phyloP scores from a whole-genome alignment of 2,329 filamentous ascomycete species.

The Pseudogymnoascus sp. region DNA sequence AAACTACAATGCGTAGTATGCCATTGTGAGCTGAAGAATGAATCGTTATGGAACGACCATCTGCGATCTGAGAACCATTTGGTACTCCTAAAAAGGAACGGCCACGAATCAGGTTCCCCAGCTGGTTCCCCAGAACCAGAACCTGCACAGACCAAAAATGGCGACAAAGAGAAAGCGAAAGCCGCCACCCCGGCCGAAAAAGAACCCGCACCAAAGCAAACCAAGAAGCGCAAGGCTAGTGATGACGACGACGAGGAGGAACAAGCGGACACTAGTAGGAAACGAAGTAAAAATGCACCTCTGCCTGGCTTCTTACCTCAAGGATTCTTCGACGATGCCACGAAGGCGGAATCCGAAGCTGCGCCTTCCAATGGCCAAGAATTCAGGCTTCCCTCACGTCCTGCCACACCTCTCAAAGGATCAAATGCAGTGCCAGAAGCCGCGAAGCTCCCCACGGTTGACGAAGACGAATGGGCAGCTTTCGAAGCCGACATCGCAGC shows the following conservation, averaged over 20 bases:
- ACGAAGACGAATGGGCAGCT: slow-evolving; percentile 79
- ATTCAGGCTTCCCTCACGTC: slow-evolving; percentile 55
- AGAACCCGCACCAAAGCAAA: neutral
- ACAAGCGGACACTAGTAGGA: slow-evolving; percentile 31
- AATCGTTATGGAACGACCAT: slow-evolving; percentile 60
- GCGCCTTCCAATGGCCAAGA: slow-evolving; percentile 39
- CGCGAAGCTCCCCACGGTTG: slow-evolving; percentile 34
- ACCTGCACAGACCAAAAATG: neutral
- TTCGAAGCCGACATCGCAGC: slow-evolving; percentile 74
- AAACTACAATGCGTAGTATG: slow-evolving; percentile 62
- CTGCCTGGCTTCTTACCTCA: slow-evolving; percentile 25
- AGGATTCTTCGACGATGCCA: slow-evolving; percentile 27
- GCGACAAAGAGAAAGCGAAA: neutral
- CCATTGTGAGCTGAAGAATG: slow-evolving; percentile 54
- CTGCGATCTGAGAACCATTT: slow-evolving; percentile 39
- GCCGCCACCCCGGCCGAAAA: neutral
- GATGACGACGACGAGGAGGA: slow-evolving; percentile 32
- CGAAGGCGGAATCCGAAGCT: slow-evolving; percentile 35
- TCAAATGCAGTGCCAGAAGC: slow-evolving; percentile 33
- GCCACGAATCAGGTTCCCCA: slow-evolving; percentile 13
- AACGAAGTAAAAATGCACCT: slow-evolving; percentile 34
- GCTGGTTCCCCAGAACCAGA: slow-evolving; percentile 4
- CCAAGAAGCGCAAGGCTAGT: slow-evolving; percentile 44
- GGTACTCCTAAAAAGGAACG: slow-evolving; percentile 30
- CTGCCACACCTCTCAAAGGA: slow-evolving; percentile 46